These are phyloP conservation scores for Oxalis stricta DNA, from an alignment of 441 rosid genomes.

Conservation along the genomic window DNA sequence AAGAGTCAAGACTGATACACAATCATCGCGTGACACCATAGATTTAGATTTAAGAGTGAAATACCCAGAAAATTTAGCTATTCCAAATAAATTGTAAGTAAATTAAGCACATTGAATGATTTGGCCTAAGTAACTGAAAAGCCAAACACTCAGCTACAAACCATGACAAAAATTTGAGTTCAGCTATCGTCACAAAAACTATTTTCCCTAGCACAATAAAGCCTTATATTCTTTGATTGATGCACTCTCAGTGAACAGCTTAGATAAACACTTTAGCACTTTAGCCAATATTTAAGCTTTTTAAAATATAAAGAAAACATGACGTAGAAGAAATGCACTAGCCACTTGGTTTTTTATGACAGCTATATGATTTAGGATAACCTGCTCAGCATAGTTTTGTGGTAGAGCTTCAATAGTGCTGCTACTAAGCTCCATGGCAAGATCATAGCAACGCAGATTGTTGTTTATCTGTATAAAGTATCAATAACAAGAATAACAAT, in stretches of 20 bases:
- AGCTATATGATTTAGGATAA: slow-evolving; percentile 8
- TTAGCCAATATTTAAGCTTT: not conserved
- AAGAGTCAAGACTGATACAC: too few species aligned
- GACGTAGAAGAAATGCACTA: not conserved
- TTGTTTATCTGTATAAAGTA: slow-evolving; percentile 63
- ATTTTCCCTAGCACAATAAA: too few species aligned
- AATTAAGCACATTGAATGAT: not conserved
- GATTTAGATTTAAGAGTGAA: too few species aligned
- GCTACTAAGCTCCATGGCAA: slow-evolving; percentile 91
- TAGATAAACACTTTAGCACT: not conserved
- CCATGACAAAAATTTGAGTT: too few species aligned
- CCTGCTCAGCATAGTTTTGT: slow-evolving; percentile 91
- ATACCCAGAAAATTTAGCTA: too few species aligned
- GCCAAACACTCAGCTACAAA: not conserved
- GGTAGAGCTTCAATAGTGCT: slow-evolving; percentile 95
- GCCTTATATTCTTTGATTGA: not conserved
- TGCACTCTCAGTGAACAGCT: not conserved
- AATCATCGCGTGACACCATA: not conserved
- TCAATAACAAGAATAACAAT: slow-evolving; percentile 9
- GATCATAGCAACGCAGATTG: slow-evolving; percentile 97
- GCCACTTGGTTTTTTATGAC: not conserved
- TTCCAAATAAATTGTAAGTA: too few species aligned
- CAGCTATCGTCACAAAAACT: too few species aligned
- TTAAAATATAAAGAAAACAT: not conserved
- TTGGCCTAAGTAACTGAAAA: too few species aligned